Evolutionary conservation across 2,329 filamentous ascomycete species (phyloP), one percentile per base, ranked within the genome.

Genomic region (Trichoderma lentiforme): DNA sequence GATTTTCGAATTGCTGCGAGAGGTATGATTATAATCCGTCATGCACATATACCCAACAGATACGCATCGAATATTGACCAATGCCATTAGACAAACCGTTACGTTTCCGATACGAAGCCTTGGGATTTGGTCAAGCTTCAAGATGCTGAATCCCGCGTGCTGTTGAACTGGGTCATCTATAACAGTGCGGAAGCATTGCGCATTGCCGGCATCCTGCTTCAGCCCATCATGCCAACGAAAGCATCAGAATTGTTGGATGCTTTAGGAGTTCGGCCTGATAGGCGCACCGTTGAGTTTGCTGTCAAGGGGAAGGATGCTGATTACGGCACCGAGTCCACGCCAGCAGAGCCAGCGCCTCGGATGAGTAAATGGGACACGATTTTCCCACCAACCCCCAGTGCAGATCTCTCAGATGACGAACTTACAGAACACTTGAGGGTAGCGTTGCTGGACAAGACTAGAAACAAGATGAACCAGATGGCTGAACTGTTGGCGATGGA

Each of bases 151-250:
- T 81, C 81, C 39, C 81, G 79, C 1, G 78, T 70, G 58, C 80
- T 86, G 3, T 82, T 91, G 18, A 83, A 91, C 74, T 84, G 86
- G 75, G 86, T 88, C 47, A 85, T 99, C 32, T 98, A 89, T 80
- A 86, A 92, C 57, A 85, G 86, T 57, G 88, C 91, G 9, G 96
- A 99, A 82, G 88, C 92, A 5, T 80, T 98, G 61, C 91, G 96
- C 47, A 89, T 98, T 28, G 85, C 86, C 0, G 93, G 91, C 15
- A 97, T 99, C 76, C 84, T 98, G 61, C 84, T 99, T 58, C 95
- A 97, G 80, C 94, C 96, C 1, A 93, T 95, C 78, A 97, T 99
- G 87, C 96, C 96, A 0, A 85, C 84, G 53, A 97, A 97, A 81
- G 88, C 93, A 61, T 82, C 82, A 12, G 83, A 89, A 75, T 81